These are phyloP conservation scores for Bipolaris oryzae DNA, from an alignment of 2,329 filamentous ascomycete species.

Conservation along the genomic window DNA sequence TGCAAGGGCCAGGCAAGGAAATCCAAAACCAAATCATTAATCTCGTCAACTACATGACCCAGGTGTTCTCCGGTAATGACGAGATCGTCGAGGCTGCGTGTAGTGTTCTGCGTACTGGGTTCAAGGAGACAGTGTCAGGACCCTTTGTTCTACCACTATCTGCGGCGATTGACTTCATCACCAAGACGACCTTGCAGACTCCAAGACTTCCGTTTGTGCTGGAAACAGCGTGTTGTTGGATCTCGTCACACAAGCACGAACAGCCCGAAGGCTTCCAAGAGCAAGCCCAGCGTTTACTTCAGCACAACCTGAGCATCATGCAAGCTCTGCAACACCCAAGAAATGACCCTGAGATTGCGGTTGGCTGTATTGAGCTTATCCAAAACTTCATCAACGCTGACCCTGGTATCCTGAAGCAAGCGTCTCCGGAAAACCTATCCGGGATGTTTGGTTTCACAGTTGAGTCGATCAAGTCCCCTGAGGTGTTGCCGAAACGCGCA, in stretches of 20 bases:
- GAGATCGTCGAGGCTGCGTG: conserved; percentile 77
- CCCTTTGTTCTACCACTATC: conserved; percentile 76
- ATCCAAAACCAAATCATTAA: conserved; percentile 60
- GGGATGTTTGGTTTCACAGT: conserved; percentile 75
- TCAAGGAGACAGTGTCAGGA: conserved; percentile 74
- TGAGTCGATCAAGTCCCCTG: conserved; percentile 70
- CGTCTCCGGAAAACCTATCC: conserved; percentile 64
- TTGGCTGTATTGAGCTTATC: conserved; percentile 75
- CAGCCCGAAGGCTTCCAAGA: conserved; percentile 32
- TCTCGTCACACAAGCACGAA: conserved; percentile 56
- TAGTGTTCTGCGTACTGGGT: conserved; percentile 73
- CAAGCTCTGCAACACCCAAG: conserved; percentile 66
- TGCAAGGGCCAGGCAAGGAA: conserved; percentile 53
- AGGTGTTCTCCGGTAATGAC: conserved; percentile 63
- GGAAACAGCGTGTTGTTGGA: conserved; percentile 72
- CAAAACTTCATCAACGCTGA: conserved; percentile 67
- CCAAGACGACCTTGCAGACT: conserved; percentile 63
- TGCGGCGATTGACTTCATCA: conserved; percentile 70
- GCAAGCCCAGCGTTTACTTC: conserved; percentile 51
- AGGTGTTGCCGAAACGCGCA: conserved; percentile 76
- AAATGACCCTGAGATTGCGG: conserved; percentile 72
- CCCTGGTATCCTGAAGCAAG: conserved; percentile 66
- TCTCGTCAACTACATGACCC: conserved; percentile 57
- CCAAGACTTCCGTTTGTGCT: conserved; percentile 72
- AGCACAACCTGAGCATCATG: conserved; percentile 68